Base-by-base conservation (phyloP, 257 asterid genomes). In the Plantago major region DNA sequence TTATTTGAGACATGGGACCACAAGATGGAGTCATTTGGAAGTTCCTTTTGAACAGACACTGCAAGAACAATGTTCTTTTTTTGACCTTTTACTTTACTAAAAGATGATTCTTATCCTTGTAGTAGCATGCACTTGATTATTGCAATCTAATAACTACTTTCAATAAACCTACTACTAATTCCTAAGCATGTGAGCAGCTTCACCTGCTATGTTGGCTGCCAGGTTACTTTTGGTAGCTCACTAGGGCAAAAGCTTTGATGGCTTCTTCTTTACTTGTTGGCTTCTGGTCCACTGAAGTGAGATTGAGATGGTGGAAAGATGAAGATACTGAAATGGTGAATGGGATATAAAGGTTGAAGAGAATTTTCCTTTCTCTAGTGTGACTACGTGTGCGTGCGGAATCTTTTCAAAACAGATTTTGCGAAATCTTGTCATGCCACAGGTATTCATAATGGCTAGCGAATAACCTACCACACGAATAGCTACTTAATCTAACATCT, bases 61-160 rank as follows among this genome's bases (percentile, higher is more conserved):
- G 64, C 55, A 55, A 33, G 70, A 71, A 67, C 71, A 68, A 67
- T 76, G 58, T 47, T 65, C 45, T 67, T 43, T 59, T 60, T 76
- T 78, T 74, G 61, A 65, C 56, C 72, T 46, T 71, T 71, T 67
- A 43, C 81, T 70, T 82, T 77, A 26, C 44, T 64, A 67, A 71
- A 62, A 84, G 79, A 78, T 63, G 71, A 72, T 85, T 76, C 81
- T 72, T 76, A 69, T 74, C 74, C 74, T 67, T 62, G 62, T 64
- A 52, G 60, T 54, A 22, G 26, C 26, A n/a, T n/a, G n/a, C n/a
- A 47, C 19, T 60, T 73, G 67, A 45, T 59, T 58, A 48, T 19
- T 53, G 75, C 63, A 63, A 62, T 62, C 49, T 43, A 67, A 58
- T 64, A 50, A 2, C 28, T 44, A 14, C 55, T 61, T 69, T 58